A percentile compares a stretch with the other conserved stretches of the same genome.
These are phyloP conservation scores for Kingdonia uniflora DNA, from an alignment of 164 flowering plant species.

Conservation along the genomic window DNA sequence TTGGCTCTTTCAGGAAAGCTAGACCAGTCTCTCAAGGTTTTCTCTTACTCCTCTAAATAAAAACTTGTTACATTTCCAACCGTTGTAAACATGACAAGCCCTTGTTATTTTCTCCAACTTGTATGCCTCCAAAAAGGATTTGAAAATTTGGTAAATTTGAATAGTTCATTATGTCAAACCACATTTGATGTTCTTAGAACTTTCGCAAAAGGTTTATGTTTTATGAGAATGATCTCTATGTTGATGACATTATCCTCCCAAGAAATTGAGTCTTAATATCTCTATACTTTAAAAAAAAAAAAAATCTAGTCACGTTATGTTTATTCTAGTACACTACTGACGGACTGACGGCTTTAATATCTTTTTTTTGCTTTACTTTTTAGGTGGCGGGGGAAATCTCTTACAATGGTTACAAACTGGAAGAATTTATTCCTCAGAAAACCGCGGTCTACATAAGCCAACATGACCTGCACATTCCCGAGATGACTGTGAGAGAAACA, in stretches of 20 bases:
- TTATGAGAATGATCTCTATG: no score
- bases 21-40: conserved; percentile 44
- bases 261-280: no score
- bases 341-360: neutral
- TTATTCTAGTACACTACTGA: neutral
- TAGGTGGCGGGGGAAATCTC: conserved; percentile 46
- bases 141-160: no score
- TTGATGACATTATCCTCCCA: no score
- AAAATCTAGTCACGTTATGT: neutral
- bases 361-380: neutral
- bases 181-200: no score
- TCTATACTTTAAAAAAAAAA: no score
- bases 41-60: neutral
- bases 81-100: no score
- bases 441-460: conserved; percentile 59
- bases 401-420: conserved; percentile 45
- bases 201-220: no score
- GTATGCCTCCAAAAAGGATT: no score
- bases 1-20: conserved; percentile 53
- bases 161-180: no score
- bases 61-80: no score
- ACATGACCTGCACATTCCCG: conserved; percentile 47
- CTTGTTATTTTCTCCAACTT: no score
- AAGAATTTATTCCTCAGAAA: conserved; percentile 52
- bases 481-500: conserved; percentile 62